Evolutionary conservation across 208 protist genomes (phyloP), one percentile per base, ranked within the genome.

Genomic region (Leishmania tropica): DNA sequence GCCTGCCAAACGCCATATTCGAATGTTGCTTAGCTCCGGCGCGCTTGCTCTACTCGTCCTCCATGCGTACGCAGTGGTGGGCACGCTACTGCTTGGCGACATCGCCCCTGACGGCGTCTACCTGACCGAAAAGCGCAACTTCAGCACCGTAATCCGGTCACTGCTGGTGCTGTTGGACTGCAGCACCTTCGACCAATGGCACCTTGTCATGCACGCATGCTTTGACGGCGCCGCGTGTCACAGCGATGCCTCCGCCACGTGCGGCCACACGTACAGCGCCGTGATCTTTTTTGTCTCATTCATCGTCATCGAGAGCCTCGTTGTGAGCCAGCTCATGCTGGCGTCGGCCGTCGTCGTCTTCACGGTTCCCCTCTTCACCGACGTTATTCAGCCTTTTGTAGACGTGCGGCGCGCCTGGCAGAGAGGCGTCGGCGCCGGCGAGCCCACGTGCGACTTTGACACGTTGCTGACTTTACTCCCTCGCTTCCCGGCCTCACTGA

Each of bases 71-170:
- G 88, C 85, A 21, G 84, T 90, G 1, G 88, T 93, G 13, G 93
- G 87, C 21, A 85, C 84, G 11, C 70, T 82, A 2, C 21, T 96
- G 15, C 91, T 96, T 71, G 89, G 89, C 67, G 71, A 83, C 70
- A 75, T 93, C 28, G 75, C 77, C 37, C 54, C 81, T 8, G 68
- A 86, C 64, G 79, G 80, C 54, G n/a, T 28, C 37, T 83, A 83
- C 40, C 60, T 94, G n/a, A 86, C 86, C 5, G 80, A 81, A n/a
- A 85, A 88, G 79, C 85, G 84, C 24, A 94, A 94, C 81, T 96
- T 96, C 80, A 58, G 74, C 51, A 94, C 88, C 3, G 83, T 93
- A 11, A 85, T 88, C 68, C 76, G 76, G 19, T 85, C 93, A 8
- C 73, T 93, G 21, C 82, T 96, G 2, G 48, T 94, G 19, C 78